Conservation (phyloP, 83 land plant species). For the Diphasiastrum complanatum region DNA sequence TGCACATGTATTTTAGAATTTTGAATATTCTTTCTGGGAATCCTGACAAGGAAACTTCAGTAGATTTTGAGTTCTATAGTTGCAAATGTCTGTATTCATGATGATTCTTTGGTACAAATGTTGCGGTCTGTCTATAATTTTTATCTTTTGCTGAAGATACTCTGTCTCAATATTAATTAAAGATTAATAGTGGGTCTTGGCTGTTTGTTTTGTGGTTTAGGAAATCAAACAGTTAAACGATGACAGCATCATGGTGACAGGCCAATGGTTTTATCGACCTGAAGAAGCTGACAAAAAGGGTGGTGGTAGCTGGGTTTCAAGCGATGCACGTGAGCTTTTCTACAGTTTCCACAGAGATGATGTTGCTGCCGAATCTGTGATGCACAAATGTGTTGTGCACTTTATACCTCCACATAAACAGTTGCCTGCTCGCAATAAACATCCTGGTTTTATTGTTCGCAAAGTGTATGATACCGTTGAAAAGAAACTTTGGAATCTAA, state of each 20-base stretch:
- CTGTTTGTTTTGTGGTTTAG: conserved; percentile 28
- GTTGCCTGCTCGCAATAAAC: conserved; percentile 57
- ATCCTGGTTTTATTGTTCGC: conserved; percentile 91
- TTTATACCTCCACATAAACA: conserved; percentile 82
- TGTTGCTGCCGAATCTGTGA: conserved; percentile 91
- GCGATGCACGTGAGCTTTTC: conserved; percentile 85
- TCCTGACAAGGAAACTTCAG: no score
- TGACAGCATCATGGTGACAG: conserved; percentile 66
- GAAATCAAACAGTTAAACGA: conserved; percentile 69
- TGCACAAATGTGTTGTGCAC: conserved; percentile 95
- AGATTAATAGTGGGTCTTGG: no score
- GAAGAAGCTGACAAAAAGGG: conserved; percentile 86
- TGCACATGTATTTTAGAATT: no score
- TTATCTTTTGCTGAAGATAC: no score
- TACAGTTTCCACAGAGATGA: conserved; percentile 96
- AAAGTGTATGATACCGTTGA: conserved; percentile 82
- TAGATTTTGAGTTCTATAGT: no score
- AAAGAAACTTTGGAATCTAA: conserved; percentile 76
- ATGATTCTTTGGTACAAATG: no score
- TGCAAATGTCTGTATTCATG: no score
- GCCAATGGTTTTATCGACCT: conserved; percentile 98
- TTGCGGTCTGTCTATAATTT: no score
- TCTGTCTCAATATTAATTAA: no score
- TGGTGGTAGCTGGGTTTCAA: conserved; percentile 78
- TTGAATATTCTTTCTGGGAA: no score